These are phyloP conservation scores for Oryza meridionalis DNA, from an alignment of 176 grass and related monocot species.

Conservation along the genomic window DNA sequence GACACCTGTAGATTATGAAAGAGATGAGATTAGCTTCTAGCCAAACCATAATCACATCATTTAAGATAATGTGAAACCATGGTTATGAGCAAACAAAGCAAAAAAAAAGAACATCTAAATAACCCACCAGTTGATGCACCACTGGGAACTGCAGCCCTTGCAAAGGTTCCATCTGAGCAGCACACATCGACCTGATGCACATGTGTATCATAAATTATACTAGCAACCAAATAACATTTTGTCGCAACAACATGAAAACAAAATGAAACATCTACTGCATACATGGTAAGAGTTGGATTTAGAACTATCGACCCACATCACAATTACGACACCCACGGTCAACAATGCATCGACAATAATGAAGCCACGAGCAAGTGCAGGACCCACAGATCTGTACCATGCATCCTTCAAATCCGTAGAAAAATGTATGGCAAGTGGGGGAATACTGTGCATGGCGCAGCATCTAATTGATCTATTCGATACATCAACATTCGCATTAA, in stretches of 20 bases:
- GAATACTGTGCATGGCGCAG: neutral
- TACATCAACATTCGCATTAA: neutral
- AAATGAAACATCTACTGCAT: neutral
- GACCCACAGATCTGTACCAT: neutral
- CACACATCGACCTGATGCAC: constrained; percentile 65
- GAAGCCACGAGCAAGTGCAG: neutral
- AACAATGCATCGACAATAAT: neutral
- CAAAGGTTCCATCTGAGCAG: constrained; percentile 61
- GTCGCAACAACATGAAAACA: neutral
- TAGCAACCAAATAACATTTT: neutral
- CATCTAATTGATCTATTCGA: too few species aligned
- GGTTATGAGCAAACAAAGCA: neutral
- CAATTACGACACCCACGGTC: neutral
- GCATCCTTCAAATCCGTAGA: neutral
- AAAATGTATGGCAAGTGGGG: neutral
- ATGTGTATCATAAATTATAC: neutral
- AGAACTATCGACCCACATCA: neutral
- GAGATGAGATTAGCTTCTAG: neutral
- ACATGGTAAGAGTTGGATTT: neutral
- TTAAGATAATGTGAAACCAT: neutral
- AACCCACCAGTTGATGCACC: constrained; percentile 80
- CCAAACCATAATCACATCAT: neutral
- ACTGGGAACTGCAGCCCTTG: constrained; percentile 79
- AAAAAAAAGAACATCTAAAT: neutral
- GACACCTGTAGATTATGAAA: constrained; percentile 45